These are phyloP conservation scores for Catunica adiposa DNA, from an alignment of 2,329 filamentous ascomycete species.

Conservation along the genomic window DNA sequence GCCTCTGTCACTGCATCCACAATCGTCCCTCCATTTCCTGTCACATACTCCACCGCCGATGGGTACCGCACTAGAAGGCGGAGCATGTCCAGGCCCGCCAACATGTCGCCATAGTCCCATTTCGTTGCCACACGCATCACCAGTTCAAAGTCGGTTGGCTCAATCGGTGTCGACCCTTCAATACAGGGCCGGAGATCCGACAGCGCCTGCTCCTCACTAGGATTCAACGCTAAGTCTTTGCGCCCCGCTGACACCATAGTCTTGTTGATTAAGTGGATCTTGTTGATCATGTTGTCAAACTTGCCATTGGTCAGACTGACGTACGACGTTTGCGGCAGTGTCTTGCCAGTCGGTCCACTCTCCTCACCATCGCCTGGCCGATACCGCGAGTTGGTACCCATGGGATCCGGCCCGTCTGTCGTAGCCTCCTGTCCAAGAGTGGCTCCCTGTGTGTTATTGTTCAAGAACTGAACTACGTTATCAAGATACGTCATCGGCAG, in stretches of 20 bases:
- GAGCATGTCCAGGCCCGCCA: conserved; percentile 74
- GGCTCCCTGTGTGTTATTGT: conserved; percentile 73
- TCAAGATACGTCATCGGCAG: conserved; percentile 77
- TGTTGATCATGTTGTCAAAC: conserved; percentile 54
- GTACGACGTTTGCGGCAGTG: conserved; percentile 62
- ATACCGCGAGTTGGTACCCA: no score
- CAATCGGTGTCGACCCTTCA: conserved; percentile 37
- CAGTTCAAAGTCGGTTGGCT: conserved; percentile 39
- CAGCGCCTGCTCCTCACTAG: conserved; percentile 50
- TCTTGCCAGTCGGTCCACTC: conserved; percentile 32
- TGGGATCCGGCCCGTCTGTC: conserved; percentile 60
- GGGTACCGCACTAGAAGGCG: conserved; percentile 63
- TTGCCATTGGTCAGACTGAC: conserved; percentile 55
- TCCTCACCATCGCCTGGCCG: conserved; percentile 40
- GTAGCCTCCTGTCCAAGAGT: conserved; percentile 53
- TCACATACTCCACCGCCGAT: conserved; percentile 43
- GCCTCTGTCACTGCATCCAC: conserved; percentile 34
- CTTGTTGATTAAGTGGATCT: conserved; percentile 59
- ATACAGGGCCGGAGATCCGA: conserved; percentile 45
- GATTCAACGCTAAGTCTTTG: conserved; percentile 59
- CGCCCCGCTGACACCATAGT: conserved; percentile 52
- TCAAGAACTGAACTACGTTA: conserved; percentile 83
- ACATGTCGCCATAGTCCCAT: conserved; percentile 67
- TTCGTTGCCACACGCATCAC: conserved; percentile 55
- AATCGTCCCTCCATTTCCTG: conserved; percentile 38